A percentile compares a stretch with the other conserved stretches of the same genome.
phyloP scores from a whole-genome alignment of 176 grass and related monocot genomes.

The Paspalum notatum region DNA sequence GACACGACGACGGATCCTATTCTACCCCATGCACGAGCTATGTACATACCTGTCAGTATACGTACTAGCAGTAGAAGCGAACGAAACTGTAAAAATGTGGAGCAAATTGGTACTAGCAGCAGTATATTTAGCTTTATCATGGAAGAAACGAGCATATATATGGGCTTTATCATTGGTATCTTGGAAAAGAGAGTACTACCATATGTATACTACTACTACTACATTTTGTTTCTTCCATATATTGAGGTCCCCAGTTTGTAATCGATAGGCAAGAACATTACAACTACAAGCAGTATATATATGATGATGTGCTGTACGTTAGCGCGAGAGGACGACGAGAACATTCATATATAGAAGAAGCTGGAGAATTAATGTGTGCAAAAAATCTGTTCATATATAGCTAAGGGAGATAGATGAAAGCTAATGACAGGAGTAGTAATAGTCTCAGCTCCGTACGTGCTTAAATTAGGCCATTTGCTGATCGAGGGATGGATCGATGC shows the following conservation, averaged over 20 bases:
- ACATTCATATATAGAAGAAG: no score
- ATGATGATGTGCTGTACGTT: no score
- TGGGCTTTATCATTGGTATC: no score
- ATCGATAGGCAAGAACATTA: no score
- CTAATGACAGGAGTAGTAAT: no score
- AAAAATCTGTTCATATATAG: no score
- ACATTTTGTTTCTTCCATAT: slow-evolving; percentile 23
- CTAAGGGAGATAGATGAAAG: no score
- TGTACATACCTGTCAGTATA: neutral
- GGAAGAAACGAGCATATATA: neutral
- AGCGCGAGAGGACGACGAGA: no score
- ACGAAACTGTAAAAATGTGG: slow-evolving; percentile 37
- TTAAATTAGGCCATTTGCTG: neutral
- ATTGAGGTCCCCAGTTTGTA: neutral
- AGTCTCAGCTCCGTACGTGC: no score
- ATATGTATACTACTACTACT: neutral
- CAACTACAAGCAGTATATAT: no score
- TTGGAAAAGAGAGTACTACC: neutral
- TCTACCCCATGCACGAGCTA: slow-evolving; percentile 43
- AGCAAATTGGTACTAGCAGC: no score
- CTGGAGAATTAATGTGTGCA: no score
- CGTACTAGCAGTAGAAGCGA: neutral
- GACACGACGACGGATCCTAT: neutral
- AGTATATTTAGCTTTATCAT: neutral
- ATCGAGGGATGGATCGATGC: neutral